Percentiles rank a stretch among this genome's conserved stretches.
These are phyloP conservation scores for Pleurotus ostreatus DNA, from an alignment of 768 basidiomycete species.

Conservation along the genomic window DNA sequence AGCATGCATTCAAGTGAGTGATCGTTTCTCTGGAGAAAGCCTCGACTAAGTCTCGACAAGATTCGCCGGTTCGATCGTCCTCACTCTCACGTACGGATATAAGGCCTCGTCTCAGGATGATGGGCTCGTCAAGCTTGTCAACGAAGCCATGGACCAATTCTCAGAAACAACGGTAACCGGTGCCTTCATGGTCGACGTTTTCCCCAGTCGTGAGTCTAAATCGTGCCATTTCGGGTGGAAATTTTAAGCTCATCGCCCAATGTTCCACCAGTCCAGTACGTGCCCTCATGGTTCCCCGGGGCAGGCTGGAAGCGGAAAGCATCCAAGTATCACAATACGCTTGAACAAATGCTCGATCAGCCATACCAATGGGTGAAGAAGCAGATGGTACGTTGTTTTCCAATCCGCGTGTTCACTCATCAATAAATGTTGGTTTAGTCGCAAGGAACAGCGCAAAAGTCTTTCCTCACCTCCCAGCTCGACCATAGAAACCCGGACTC, in stretches of 20 bases:
- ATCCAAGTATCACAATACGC: conserved; percentile 7
- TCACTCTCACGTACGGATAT: conserved; percentile 26
- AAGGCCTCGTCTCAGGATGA: conserved; percentile 19
- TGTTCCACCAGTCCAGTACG: conserved; percentile 15
- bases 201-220: conserved; percentile 20
- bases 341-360: conserved; percentile 15
- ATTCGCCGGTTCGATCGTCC: conserved; percentile 19
- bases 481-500: conserved; percentile 43
- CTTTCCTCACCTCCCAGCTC: conserved; percentile 56
- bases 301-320: conserved; percentile 22
- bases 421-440: conserved; percentile 30
- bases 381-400: conserved; percentile 26
- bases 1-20: conserved; percentile 13
- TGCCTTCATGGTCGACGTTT: conserved; percentile 23
- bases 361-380: conserved; percentile 30
- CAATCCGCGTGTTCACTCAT: neutral
- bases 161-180: conserved; percentile 15
- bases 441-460: conserved; percentile 52
- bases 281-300: conserved; percentile 30
- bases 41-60: conserved; percentile 2
- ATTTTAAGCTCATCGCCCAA: neutral
- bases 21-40: neutral
- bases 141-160: conserved; percentile 21
- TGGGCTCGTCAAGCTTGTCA: conserved; percentile 17
- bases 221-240: neutral